Base-by-base conservation (phyloP, 2,329 filamentous ascomycete species). In the Coniella vitis region DNA sequence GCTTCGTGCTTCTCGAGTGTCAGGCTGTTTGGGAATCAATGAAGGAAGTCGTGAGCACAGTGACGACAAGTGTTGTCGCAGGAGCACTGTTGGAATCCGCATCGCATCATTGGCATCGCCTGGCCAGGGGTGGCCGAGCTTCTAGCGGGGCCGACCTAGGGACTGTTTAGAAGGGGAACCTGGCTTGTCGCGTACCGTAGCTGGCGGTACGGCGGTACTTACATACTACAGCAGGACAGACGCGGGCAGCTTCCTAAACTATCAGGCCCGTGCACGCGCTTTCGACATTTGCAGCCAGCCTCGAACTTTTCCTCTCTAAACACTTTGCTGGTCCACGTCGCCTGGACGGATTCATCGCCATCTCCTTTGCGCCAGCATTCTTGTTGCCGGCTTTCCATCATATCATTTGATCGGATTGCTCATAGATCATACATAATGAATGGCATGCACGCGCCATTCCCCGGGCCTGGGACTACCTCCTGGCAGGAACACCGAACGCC, bases 401-500 rank as follows among this genome's bases (percentile, higher is more conserved):
- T 40, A n/a, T 25, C 12, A 14, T 29, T 17, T 7, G 2, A 7
- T 9, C 17, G n/a, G 17, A 13, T 19, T 14, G 21, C 37, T 12
- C 36, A n/a, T 21, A 17, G 32, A 22, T 19, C 22, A 14, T 16
- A 34, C 42, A 45, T 64, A 53, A 86, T 86, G 80, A 85, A 79
- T 64, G 78, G 75, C 52, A 70, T 70, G 57, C 70, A 70, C 49
- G 70, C 69, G 58, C 66, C 69, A 10, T 58, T 62, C 46, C 55
- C 57, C 49, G 55, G 48, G 36, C 58, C 57, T 21, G 61, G 54
- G 34, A 54, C 73, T 48, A 64, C 78, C 38, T 13, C 43, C 21
- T 96, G 90, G 90, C 83, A 87, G 66, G 87, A 93, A 66, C 84
- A 87, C 58, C 84, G 83, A 58, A 87, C 85, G 57, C 71, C 83